A percentile compares a stretch with the other conserved stretches of the same genome.
Evolutionary conservation across 805 yeast species (phyloP).

Genomic region (Vanderwaltozyma verrucispora): DNA sequence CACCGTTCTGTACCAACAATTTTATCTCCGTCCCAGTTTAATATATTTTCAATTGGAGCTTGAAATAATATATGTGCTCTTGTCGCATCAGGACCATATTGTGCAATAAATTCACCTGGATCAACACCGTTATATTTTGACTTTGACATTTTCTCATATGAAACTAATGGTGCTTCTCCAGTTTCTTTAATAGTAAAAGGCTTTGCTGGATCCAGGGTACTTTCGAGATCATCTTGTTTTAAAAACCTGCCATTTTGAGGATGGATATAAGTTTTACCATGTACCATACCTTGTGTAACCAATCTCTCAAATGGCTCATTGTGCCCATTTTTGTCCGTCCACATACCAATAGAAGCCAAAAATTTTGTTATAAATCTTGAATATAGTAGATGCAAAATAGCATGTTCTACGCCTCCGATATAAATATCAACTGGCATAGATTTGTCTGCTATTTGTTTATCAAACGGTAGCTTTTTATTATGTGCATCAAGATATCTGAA

Average conservation of each 20-base stretch:
- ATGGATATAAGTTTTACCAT: constrained; percentile 72
- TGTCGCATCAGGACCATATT: constrained; percentile 88
- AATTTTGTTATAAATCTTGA: constrained; percentile 81
- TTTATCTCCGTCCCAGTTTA: constrained; percentile 85
- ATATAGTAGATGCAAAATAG: constrained; percentile 82
- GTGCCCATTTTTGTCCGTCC: constrained; percentile 46
- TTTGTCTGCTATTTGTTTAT: constrained; percentile 35
- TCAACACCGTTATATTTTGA: constrained; percentile 93
- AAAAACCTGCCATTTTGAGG: constrained; percentile 66
- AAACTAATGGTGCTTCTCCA: constrained; percentile 41
- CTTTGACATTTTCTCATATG: constrained; percentile 92
- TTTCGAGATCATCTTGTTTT: constrained; percentile 64
- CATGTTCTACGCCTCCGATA: constrained; percentile 95
- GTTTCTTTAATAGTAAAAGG: constrained; percentile 39
- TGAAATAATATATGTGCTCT: constrained; percentile 89
- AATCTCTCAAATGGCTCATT: constrained; percentile 78
- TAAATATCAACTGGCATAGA: constrained; percentile 81
- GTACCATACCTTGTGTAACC: constrained; percentile 97
- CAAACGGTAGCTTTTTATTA: constrained; percentile 48
- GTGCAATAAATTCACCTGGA: constrained; percentile 62
- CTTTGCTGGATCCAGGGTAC: constrained; percentile 25
- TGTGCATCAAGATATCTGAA: constrained; percentile 73
- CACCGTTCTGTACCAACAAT: constrained; percentile 85
- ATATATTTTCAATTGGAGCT: constrained; percentile 74
- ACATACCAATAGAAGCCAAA: constrained; percentile 50